These are phyloP conservation scores for Penicillium daleae DNA, from an alignment of 495 filamentous ascomycete genomes.

Conservation along the genomic window DNA sequence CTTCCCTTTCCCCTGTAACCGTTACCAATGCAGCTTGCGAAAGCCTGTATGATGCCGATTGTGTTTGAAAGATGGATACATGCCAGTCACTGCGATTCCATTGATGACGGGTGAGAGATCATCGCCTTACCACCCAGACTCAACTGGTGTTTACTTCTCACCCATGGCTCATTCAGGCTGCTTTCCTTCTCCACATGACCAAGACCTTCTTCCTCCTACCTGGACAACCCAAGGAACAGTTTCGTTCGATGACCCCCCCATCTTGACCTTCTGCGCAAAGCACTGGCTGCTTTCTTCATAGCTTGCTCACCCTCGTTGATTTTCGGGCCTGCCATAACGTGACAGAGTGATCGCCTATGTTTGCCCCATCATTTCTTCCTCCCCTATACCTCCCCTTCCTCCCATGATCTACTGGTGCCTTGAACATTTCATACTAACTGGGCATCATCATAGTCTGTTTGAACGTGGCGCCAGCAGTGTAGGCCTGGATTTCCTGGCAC, in stretches of 20 bases:
- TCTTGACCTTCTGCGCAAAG: constrained; percentile 39
- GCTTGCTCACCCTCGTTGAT: constrained; percentile 42
- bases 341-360: constrained; percentile 56
- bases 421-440: constrained; percentile 37
- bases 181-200: constrained; percentile 45
- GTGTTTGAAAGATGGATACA: constrained; percentile 34
- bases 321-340: constrained; percentile 44
- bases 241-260: constrained; percentile 37
- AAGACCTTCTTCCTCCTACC: constrained; percentile 35
- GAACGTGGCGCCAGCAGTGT: constrained; percentile 85
- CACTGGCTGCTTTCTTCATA: constrained; percentile 36
- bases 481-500: constrained; percentile 89
- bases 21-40: constrained; percentile 47
- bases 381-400: constrained; percentile 28
- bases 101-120: constrained; percentile 60
- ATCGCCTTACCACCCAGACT: constrained; percentile 46
- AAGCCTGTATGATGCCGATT: constrained; percentile 38
- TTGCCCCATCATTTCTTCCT: constrained; percentile 46
- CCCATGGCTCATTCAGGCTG: constrained; percentile 59
- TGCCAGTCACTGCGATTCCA: constrained; percentile 34
- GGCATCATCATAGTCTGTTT: constrained; percentile 68
- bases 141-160: constrained; percentile 57
- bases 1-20: constrained; percentile 57
- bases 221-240: constrained; percentile 33
- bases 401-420: constrained; percentile 25